phyloP scores from a whole-genome alignment of 768 basidiomycete species.

The Leccinellum rugosiceps region DNA sequence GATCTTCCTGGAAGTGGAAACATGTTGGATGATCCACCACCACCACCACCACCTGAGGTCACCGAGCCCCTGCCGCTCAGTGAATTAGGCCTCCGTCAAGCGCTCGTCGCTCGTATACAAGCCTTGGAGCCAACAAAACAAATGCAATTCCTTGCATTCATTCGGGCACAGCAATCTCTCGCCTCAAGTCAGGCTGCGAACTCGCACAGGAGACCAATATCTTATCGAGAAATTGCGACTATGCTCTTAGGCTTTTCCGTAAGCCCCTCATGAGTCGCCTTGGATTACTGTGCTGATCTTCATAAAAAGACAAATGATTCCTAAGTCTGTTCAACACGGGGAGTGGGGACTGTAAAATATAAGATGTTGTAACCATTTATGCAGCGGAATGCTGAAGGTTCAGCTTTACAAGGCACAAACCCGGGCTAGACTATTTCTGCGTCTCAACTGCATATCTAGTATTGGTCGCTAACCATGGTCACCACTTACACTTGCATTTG shows the following conservation, averaged over 20 bases:
- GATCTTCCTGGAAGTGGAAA: conserved; percentile 30
- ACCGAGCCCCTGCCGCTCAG: conserved; percentile 1
- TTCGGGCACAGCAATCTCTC: conserved; percentile 15
- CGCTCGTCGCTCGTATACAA: conserved; percentile 18
- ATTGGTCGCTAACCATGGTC: background rate
- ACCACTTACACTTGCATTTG: conserved; percentile 7
- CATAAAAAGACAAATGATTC: conserved; percentile 17
- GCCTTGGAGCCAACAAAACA: conserved; percentile 23
- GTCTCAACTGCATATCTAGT: background rate
- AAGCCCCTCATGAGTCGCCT: background rate
- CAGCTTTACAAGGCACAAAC: conserved; percentile 20
- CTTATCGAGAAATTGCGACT: conserved; percentile 7
- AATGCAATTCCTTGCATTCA: conserved; percentile 13
- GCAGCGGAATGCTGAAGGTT: conserved; percentile 36
- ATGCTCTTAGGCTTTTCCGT: conserved; percentile 19
- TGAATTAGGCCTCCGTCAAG: conserved; percentile 8
- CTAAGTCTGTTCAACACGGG: too few relatives aligned
- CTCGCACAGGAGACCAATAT: conserved; percentile 11
- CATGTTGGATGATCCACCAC: conserved; percentile 4
- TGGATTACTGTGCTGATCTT: background rate
- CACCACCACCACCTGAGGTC: conserved; percentile 1
- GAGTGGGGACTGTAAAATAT: too few relatives aligned
- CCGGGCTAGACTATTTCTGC: conserved; percentile 7
- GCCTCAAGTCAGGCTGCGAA: conserved; percentile 12
- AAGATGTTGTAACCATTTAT: too few relatives aligned